Evolutionary conservation across 129 eudicot species (phyloP), one percentile per base, ranked within the genome.

Genomic region (Escallonia rubra): DNA sequence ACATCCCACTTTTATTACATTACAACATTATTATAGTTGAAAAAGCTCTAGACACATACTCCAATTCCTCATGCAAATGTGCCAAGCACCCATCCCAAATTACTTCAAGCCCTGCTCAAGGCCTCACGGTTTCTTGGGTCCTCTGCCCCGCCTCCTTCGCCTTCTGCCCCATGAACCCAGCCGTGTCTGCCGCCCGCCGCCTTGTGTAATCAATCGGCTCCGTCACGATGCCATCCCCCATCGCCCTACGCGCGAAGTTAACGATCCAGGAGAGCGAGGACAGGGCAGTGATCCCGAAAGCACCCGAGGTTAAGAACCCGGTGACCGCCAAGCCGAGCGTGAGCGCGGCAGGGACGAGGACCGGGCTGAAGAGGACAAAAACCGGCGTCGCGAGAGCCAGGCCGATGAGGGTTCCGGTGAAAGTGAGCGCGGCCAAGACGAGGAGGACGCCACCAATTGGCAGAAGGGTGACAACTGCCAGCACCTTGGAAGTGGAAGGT

Each of bases 291-390:
- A 81, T 51, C n/a, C 86, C 86, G 9, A 81, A 68, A 9, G 74
- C 82, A 7, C 82, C 86, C 2, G 82, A 73, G 0, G 79, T 45
- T 13, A 77, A 41, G 52, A 81, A 73, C 4, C 82, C 86, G 4
- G 80, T 52, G 12, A 81, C 70, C 0, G 80, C 76, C 59, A 69
- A 40, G 39, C 58, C 82, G 68, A 77, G 13, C 16, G 71, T 41
- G 0, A 81, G n/a, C n/a, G 77, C 78, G 3, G 82, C 86, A 0
- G 86, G 86, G 44, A 81, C 73, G 4, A 81, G 16, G 2, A 81
- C 43, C 2, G 86, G 86, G 73, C 86, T 81, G 74, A 77, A 77
- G 8, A 81, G 50, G 5, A 81, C 40, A 43, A 81, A 77, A 47
- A 81, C 41, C 1, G 86, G 86, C 3, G 86, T 73, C 41, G 82